phyloP scores from a whole-genome alignment of 2,329 filamentous ascomycete genomes.

The Stachybotrys chartarum region DNA sequence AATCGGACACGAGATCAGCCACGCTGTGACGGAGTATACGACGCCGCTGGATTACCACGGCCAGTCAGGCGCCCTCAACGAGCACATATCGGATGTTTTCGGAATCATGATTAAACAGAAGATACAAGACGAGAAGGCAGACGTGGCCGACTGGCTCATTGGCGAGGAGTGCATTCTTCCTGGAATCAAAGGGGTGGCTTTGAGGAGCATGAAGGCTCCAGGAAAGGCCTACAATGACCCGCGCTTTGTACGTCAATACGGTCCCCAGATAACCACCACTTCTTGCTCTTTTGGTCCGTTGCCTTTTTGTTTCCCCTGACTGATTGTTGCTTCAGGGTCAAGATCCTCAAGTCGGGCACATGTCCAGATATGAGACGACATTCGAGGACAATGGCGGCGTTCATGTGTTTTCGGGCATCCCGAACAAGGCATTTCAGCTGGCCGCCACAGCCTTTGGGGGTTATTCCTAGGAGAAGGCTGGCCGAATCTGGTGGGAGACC shows the following conservation, averaged over 20 bases:
- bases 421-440: slow-evolving; percentile 50
- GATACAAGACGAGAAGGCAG: slow-evolving; percentile 34
- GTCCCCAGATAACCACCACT: not conserved
- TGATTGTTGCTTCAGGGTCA: slow-evolving; percentile 29
- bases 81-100: slow-evolving; percentile 49
- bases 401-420: slow-evolving; percentile 49
- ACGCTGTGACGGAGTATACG: slow-evolving; percentile 45
- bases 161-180: slow-evolving; percentile 45
- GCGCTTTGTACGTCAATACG: slow-evolving; percentile 32
- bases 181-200: slow-evolving; percentile 40
- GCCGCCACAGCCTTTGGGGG: slow-evolving; percentile 40
- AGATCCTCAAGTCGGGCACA: slow-evolving; percentile 44
- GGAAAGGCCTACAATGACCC: slow-evolving; percentile 46
- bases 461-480: slow-evolving; percentile 46
- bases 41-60: slow-evolving; percentile 41
- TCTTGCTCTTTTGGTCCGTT: not conserved
- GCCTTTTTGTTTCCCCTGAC: not conserved
- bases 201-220: slow-evolving; percentile 47
- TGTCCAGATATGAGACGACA: slow-evolving; percentile 32
- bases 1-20: slow-evolving; percentile 50
- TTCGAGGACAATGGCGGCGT: slow-evolving; percentile 45
- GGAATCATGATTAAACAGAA: slow-evolving; percentile 52
- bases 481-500: slow-evolving; percentile 45
- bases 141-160: slow-evolving; percentile 46
- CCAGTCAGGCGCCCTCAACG: slow-evolving; percentile 48